Base-by-base conservation (phyloP, 2,329 filamentous ascomycete genomes). In the Penicillium griseofulvum region DNA sequence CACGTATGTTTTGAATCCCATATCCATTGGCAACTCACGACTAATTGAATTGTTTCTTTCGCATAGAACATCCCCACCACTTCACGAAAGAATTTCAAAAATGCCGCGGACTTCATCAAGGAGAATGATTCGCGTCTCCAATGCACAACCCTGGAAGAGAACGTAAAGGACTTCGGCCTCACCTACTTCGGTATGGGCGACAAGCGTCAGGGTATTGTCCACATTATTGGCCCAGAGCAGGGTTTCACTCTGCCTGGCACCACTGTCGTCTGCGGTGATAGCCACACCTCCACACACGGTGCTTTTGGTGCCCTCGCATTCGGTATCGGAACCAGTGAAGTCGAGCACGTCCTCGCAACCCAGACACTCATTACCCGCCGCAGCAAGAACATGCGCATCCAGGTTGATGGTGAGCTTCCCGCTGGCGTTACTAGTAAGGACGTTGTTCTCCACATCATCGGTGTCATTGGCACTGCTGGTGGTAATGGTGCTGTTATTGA, bases 381-480 rank as follows among this genome's bases (percentile, higher is more conserved):
- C 71, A 96, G 91, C 78, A 97, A 97, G 81, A 97, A 99, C 81
- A 97, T 99, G 93, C 88, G 91, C 70, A 88, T 99, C 68, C 90
- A 96, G 76, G 90, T 97, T 58, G 90, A 97, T 64, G 94, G 94
- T 51, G 87, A 93, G 74, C 84, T 97, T 54, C 84, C 88, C 33
- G 88, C 92, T 4, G 94, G 94, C 59, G 94, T 97, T 55, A 95
- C 89, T 77, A 96, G 91, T 73, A 99, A 99, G 79, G 94, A 99
- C 69, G 87, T 97, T 58, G 85, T 97, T 64, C 86, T 97, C 53
- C 86, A 97, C 73, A 89, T 90, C 54, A 99, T 99, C 70, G 94
- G 94, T 69, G 78, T 88, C 67, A 96, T 97, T 65, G 94, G 94
- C 67, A 97, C 94, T 24, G 94, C 94, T 58, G 94, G 93, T 73